Evolutionary conservation across 345 rosid genomes (phyloP), one percentile per base, ranked within the genome.

Genomic region (Lepidium aucheri): DNA sequence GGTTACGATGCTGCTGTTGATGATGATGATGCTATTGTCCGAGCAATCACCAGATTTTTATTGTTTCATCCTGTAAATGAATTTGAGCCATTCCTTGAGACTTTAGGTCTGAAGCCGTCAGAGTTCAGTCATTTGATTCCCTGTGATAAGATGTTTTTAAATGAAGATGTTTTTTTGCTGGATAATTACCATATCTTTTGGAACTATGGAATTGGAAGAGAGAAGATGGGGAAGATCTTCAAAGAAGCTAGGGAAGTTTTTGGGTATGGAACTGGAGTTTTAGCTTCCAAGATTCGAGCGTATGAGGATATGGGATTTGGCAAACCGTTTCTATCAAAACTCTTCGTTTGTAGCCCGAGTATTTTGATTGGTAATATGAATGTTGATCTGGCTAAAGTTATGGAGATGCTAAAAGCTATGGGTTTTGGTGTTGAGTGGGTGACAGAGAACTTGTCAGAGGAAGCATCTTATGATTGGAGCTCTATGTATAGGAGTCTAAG

Each of bases 61-160:
- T 81, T 80, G 30, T 90, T 80, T 61, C 84, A 83, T 53, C 92
- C 97, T 20, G 81, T 87, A 10, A 90, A 90, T 65, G 97, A 90
- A 63, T 90, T 83, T 26, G 95, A 90, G 74, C 91, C 92, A 30
- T 90, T 87, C 77, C 81, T 84, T 26, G 90, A 90, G 84, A 87
- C 92, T 69, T 55, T 80, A 46, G 91, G 97, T 65, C 44, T 90
- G 62, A 57, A 81, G 46, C 88, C 80, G 13, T 32, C 34, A 0
- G 90, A 87, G 68, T 82, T 74, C 55, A 8, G 24, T 60, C 69
- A 68, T 49, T 41, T 84, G 24, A 83, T 90, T 72, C 91, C 85
- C 0, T 65, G 65, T 43, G 77, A 82, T 65, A 65, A 74, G 73
- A 77, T 84, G 65, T 87, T 80, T 55, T 76, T 87, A 79, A 70